A percentile compares a stretch with the other conserved stretches of the same genome.
Conservation (phyloP, 1,284 basidiomycete species). For the Neotropicomus parvogracilis region DNA sequence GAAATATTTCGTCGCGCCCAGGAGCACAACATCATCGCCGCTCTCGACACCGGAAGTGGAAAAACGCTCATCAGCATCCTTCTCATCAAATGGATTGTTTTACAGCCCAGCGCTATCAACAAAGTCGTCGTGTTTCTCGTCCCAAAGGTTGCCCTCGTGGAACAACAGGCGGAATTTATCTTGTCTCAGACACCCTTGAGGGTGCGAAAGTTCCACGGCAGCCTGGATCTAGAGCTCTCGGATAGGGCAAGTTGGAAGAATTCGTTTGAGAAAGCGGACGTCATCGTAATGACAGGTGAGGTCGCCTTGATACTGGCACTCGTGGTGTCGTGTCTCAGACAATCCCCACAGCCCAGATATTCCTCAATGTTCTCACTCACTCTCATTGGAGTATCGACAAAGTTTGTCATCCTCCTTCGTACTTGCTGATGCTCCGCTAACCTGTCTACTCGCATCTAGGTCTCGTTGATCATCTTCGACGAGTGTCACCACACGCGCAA, state of each 20-base stretch:
- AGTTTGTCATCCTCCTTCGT: slow-evolving; percentile 31
- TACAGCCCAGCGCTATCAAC: slow-evolving; percentile 43
- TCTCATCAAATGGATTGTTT: slow-evolving; percentile 70
- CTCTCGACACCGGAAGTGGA: slow-evolving; percentile 72
- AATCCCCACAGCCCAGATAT: slow-evolving; percentile 64
- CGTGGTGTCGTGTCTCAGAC: background rate
- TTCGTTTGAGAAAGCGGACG: slow-evolving; percentile 60
- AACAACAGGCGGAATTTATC: slow-evolving; percentile 75
- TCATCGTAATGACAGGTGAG: slow-evolving; percentile 79
- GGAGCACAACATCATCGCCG: slow-evolving; percentile 70
- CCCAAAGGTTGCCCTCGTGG: slow-evolving; percentile 76
- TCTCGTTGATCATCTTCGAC: slow-evolving; percentile 77
- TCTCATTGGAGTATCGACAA: slow-evolving; percentile 71
- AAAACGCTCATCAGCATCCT: slow-evolving; percentile 82
- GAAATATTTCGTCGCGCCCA: slow-evolving; percentile 74
- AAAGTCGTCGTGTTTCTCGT: slow-evolving; percentile 72
- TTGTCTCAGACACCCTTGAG: slow-evolving; percentile 59
- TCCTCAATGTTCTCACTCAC: slow-evolving; percentile 73
- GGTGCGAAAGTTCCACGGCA: slow-evolving; percentile 65
- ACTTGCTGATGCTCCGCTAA: slow-evolving; percentile 1
- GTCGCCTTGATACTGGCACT: background rate
- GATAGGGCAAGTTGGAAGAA: slow-evolving; percentile 63
- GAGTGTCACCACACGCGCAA: slow-evolving; percentile 79
- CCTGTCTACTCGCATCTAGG: slow-evolving; percentile 36
- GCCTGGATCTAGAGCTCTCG: slow-evolving; percentile 64